Conservation (phyloP, 371 early-diverging fungal genomes). For the Mucor lusitanicus region DNA sequence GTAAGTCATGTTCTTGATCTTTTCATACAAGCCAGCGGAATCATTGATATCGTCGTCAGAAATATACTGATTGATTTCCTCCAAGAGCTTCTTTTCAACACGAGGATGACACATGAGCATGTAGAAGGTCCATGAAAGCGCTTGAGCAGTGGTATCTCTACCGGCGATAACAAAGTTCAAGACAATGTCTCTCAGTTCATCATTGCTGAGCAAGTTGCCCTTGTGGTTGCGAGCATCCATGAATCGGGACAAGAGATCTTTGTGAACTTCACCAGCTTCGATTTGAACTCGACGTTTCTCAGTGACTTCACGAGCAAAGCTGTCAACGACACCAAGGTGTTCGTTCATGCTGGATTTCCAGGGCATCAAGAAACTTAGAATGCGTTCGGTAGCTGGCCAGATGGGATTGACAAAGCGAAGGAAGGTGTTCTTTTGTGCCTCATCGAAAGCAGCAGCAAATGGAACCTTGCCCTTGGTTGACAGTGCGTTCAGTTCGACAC, state of each 20-base stretch:
- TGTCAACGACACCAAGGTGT: constrained; percentile 47
- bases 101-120: constrained; percentile 53
- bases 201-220: constrained; percentile 48
- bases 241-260: constrained; percentile 65
- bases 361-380: constrained; percentile 22
- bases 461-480: constrained; percentile 32
- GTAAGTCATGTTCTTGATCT: constrained; percentile 53
- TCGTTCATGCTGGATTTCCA: constrained; percentile 43
- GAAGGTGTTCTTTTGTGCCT: constrained; percentile 39
- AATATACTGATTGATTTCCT: constrained; percentile 53
- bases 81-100: constrained; percentile 55
- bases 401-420: constrained; percentile 53
- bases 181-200: constrained; percentile 66
- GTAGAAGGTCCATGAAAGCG: constrained; percentile 73
- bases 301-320: constrained; percentile 52
- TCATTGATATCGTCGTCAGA: constrained; percentile 26
- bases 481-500: constrained; percentile 53
- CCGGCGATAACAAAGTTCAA: constrained; percentile 73
- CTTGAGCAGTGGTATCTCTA: constrained; percentile 74
- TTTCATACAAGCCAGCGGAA: constrained; percentile 41
- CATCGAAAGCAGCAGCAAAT: constrained; percentile 57
- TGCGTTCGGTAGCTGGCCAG: constrained; percentile 47
- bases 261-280: constrained; percentile 36
- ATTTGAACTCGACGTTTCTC: constrained; percentile 41
- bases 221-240: constrained; percentile 58